Percentiles rank a stretch among this genome's conserved stretches.
Conservation (phyloP, 495 filamentous ascomycete genomes). For the Lindgomyces ingoldianus region DNA sequence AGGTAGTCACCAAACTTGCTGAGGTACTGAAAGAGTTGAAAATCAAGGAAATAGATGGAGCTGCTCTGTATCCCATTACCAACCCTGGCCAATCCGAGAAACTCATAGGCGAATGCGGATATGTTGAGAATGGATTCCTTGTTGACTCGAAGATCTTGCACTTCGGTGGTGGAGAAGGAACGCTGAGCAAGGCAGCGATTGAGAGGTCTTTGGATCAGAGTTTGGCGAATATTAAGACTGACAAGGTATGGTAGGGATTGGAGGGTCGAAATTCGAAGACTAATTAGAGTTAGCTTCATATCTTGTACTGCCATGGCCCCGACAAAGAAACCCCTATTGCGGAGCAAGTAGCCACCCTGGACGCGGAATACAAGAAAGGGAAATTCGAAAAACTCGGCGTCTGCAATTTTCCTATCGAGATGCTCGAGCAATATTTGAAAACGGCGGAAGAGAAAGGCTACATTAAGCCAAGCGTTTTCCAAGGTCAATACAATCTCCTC, state of each 20-base stretch:
- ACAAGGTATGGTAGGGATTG: background rate
- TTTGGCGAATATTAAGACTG: background rate
- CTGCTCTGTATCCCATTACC: conserved; percentile 4
- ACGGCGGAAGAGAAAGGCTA: conserved; percentile 44
- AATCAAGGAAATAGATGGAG: conserved; percentile 4
- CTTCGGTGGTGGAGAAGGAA: conserved; percentile 9
- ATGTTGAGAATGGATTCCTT: background rate
- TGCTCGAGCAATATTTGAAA: conserved; percentile 43
- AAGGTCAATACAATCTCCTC: conserved; percentile 51
- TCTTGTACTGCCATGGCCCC: conserved; percentile 19
- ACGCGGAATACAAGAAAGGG: conserved; percentile 1
- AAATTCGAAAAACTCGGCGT: conserved; percentile 40
- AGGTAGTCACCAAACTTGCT: background rate
- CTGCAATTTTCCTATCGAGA: conserved; percentile 45
- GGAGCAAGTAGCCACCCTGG: conserved; percentile 13
- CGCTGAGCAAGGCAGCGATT: background rate
- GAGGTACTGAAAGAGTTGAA: background rate
- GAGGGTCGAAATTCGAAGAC: no score
- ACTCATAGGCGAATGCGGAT: background rate
- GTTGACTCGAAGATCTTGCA: conserved; percentile 15
- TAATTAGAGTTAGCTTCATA: conserved; percentile 1
- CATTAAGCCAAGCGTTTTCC: conserved; percentile 16
- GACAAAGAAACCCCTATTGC: conserved; percentile 9
- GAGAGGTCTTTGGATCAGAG: background rate
- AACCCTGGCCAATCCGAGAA: conserved; percentile 4